A percentile compares a stretch with the other conserved stretches of the same genome.
phyloP scores from a whole-genome alignment of 73 alveolate genomes.

The Paramecium pentaurelia region DNA sequence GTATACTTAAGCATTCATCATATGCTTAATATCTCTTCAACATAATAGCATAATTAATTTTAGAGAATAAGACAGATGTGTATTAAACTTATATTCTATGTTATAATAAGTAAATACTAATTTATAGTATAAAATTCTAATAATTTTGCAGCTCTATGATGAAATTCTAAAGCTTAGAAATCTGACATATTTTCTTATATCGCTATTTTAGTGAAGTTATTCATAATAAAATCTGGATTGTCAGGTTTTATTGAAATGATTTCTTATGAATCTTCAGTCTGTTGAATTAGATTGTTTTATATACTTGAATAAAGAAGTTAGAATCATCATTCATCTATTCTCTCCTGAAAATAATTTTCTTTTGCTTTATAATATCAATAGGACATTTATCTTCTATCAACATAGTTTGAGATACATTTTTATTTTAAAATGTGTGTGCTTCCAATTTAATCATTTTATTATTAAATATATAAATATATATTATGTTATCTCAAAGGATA shows the following conservation, averaged over 20 bases:
- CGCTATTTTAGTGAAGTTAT: neutral
- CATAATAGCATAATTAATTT: neutral
- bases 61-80: slow-evolving; percentile 16
- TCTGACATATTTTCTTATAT: neutral
- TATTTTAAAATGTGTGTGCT: neutral
- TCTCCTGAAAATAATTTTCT: neutral
- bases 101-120: neutral
- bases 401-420: neutral
- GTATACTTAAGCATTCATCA: neutral
- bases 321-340: neutral
- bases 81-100: neutral
- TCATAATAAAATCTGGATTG: neutral
- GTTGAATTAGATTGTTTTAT: neutral
- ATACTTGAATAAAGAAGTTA: neutral
- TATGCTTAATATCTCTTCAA: neutral
- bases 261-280: slow-evolving; percentile 29
- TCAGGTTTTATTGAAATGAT: neutral
- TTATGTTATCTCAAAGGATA: neutral
- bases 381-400: neutral
- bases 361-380: neutral
- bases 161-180: neutral
- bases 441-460: neutral
- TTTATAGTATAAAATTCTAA: slow-evolving; percentile 27
- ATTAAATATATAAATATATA: neutral
- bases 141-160: neutral